A percentile compares a stretch with the other conserved stretches of the same genome.
Conservation (phyloP, 257 asterid genomes). For the Solanum stenotomum region DNA sequence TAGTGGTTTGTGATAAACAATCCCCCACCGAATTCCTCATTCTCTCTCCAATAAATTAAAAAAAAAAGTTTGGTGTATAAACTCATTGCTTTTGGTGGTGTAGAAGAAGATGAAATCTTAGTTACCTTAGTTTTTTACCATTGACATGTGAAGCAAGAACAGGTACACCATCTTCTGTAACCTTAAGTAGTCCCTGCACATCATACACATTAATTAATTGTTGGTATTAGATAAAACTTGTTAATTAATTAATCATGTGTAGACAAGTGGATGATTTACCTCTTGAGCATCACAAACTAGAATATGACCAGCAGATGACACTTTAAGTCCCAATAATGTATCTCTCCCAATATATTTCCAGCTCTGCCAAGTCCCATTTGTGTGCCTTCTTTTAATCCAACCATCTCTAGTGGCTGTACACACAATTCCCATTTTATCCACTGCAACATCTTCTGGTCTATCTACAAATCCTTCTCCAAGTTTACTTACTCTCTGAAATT, state of each 20-base stretch:
- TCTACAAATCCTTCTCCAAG: slow-evolving; percentile 55
- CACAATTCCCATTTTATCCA: slow-evolving; percentile 36
- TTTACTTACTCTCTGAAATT: slow-evolving; percentile 37
- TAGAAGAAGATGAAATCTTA: neutral
- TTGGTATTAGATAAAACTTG: neutral
- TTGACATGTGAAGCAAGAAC: slow-evolving; percentile 46
- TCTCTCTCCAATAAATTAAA: neutral
- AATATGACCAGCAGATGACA: slow-evolving; percentile 36
- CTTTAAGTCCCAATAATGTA: slow-evolving; percentile 31
- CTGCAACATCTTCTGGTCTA: slow-evolving; percentile 47
- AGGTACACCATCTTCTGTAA: slow-evolving; percentile 42
- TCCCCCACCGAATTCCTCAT: neutral
- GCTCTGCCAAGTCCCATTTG: slow-evolving; percentile 52
- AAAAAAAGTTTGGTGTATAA: neutral
- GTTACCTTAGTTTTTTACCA: slow-evolving; percentile 41
- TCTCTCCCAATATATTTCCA: slow-evolving; percentile 28
- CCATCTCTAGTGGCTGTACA: slow-evolving; percentile 70
- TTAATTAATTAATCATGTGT: neutral
- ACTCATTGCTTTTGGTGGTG: neutral
- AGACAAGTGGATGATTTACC: slow-evolving; percentile 17
- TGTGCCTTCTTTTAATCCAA: slow-evolving; percentile 38
- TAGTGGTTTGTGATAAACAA: neutral
- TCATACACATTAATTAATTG: too few species aligned
- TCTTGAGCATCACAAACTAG: slow-evolving; percentile 38
- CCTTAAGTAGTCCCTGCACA: slow-evolving; percentile 54